Evolutionary conservation across 2,329 filamentous ascomycete species (phyloP).

Genomic region (Penicillium palitans): DNA sequence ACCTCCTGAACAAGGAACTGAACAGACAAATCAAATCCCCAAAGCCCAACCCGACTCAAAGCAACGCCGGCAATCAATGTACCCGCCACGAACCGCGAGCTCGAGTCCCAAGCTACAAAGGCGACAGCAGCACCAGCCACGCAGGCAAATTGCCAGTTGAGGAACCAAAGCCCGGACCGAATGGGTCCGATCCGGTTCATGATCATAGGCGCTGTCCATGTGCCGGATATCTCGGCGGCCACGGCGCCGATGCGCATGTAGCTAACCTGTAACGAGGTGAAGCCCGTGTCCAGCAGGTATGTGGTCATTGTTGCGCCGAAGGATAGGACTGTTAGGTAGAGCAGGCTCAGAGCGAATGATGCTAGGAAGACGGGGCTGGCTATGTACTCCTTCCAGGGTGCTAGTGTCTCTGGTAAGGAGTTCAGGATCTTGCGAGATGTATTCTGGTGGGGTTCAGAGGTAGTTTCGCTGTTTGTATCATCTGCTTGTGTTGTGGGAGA

Average conservation of each 20-base stretch:
- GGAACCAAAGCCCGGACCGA: conserved; percentile 69
- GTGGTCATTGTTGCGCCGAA: conserved; percentile 59
- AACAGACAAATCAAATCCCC: conserved; percentile 62
- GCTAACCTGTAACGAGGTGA: conserved; percentile 51
- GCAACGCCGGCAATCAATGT: conserved; percentile 54
- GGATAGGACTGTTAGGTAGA: conserved; percentile 58
- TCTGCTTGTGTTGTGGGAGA: conserved; percentile 24
- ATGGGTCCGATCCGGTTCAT: conserved; percentile 58
- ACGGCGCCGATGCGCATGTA: conserved; percentile 50
- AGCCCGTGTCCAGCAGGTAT: conserved; percentile 54
- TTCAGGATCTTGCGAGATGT: background rate
- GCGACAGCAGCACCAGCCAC: conserved; percentile 50
- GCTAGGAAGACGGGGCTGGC: conserved; percentile 41
- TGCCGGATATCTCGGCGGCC: conserved; percentile 55
- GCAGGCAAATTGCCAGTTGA: conserved; percentile 66
- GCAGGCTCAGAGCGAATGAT: conserved; percentile 52
- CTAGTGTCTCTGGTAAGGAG: conserved; percentile 6
- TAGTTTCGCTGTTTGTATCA: background rate
- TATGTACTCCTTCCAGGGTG: conserved; percentile 32
- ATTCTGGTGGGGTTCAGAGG: background rate
- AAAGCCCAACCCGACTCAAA: conserved; percentile 60
- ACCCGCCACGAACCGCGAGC: conserved; percentile 43
- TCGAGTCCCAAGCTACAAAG: conserved; percentile 18
- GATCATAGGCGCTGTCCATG: conserved; percentile 53
- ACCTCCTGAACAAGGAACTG: conserved; percentile 65